phyloP scores from a whole-genome alignment of 306 rosid species.

The Cucurbita moschata region DNA sequence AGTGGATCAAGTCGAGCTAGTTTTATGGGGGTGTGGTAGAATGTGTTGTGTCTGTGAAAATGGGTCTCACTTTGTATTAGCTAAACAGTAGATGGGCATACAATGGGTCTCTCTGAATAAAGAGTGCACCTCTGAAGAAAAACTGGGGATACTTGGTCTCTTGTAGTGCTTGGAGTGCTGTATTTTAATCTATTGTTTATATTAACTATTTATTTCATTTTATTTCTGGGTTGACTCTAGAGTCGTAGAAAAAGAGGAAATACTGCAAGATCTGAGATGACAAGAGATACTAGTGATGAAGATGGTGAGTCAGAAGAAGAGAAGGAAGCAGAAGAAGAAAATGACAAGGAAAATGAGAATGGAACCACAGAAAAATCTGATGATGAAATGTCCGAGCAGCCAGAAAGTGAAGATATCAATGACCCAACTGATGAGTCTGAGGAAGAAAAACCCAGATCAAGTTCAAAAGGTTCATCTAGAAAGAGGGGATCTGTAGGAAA shows the following conservation, averaged over 20 bases:
- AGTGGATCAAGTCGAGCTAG: background rate
- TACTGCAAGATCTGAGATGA: conserved; percentile 30
- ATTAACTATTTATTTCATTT: background rate
- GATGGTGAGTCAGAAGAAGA: conserved; percentile 51
- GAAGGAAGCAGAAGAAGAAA: conserved; percentile 32
- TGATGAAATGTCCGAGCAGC: conserved; percentile 48
- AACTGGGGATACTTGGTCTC: background rate
- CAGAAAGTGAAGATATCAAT: conserved; percentile 51
- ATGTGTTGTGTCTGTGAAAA: background rate
- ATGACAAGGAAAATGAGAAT: conserved; percentile 55
- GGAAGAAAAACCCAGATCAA: conserved; percentile 20
- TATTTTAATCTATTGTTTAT: background rate
- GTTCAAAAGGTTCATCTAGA: conserved; percentile 30
- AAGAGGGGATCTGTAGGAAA: conserved; percentile 56
- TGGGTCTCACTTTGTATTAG: background rate
- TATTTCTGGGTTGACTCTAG: conserved; percentile 25
- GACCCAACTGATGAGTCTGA: conserved; percentile 69
- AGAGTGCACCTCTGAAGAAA: background rate
- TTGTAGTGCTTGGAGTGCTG: background rate
- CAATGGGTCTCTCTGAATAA: background rate
- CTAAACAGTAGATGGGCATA: background rate
- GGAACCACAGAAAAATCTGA: conserved; percentile 60
- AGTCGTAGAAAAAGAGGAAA: conserved; percentile 44
- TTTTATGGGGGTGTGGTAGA: background rate
- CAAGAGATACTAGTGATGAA: conserved; percentile 44